Evolutionary conservation across 208 protist genomes (phyloP).

Genomic region (Acanthamoeba castellanii): DNA sequence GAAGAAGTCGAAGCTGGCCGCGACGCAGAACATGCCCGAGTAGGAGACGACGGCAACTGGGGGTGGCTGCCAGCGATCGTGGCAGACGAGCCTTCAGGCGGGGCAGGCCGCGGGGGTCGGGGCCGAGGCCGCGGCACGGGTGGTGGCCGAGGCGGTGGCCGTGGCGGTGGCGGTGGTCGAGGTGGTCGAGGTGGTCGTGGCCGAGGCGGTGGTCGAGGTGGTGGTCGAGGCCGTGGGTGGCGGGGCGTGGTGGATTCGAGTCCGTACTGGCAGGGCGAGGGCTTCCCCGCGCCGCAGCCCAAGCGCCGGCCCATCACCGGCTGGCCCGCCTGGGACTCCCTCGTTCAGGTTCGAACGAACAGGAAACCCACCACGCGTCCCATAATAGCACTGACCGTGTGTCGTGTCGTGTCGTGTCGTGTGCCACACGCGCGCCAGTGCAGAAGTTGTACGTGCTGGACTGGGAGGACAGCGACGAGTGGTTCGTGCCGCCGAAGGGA

Average conservation of each 20-base stretch:
- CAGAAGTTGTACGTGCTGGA: slow-evolving; percentile 51
- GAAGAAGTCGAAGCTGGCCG: too few relatives aligned
- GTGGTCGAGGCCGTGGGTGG: not conserved
- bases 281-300: not conserved
- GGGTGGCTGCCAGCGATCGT: not conserved
- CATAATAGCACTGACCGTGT: not conserved
- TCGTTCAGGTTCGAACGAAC: not conserved
- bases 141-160: not conserved
- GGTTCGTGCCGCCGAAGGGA: not conserved
- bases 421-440: not conserved
- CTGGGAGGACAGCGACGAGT: slow-evolving; percentile 29
- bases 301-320: not conserved
- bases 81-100: not conserved
- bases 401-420: not conserved
- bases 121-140: not conserved
- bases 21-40: too few relatives aligned
- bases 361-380: too few relatives aligned
- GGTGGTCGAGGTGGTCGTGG: not conserved
- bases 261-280: not conserved
- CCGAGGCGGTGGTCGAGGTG: not conserved
- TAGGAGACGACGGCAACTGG: not conserved
- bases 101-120: not conserved
- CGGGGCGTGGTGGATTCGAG: not conserved
- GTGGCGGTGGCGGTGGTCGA: not conserved
- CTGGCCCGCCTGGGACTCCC: not conserved